A percentile compares a stretch with the other conserved stretches of the same genome.
Evolutionary conservation across 73 alveolate species (phyloP).

Genomic region (Durusdinium trenchii): DNA sequence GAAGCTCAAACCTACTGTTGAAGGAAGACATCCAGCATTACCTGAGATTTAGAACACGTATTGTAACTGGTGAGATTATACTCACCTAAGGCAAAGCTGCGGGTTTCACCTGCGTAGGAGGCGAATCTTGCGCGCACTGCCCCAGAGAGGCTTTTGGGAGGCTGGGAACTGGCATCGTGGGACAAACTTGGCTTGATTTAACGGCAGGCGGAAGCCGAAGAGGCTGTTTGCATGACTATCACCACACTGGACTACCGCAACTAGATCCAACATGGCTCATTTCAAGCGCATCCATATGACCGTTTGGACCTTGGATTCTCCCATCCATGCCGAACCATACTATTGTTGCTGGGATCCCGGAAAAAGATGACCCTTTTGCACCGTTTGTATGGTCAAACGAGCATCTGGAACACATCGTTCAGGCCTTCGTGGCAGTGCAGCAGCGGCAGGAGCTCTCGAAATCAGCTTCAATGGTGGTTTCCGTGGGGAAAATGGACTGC

Average conservation of each 20-base stretch:
- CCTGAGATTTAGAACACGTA: neutral
- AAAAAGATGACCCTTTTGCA: neutral
- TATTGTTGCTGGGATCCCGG: too few species aligned
- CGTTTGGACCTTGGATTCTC: too few species aligned
- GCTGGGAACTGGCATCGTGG: neutral
- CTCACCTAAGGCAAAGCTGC: too few species aligned
- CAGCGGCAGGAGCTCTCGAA: neutral
- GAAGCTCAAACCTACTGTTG: neutral
- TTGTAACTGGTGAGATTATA: too few species aligned
- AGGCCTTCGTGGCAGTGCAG: constrained; percentile 45
- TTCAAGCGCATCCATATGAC: too few species aligned
- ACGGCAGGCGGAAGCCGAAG: neutral
- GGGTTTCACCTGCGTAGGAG: neutral
- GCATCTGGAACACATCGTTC: neutral
- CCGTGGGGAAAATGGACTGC: neutral
- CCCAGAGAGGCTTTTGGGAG: constrained; percentile 37
- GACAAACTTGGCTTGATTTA: neutral
- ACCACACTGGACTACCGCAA: neutral
- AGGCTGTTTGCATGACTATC: neutral
- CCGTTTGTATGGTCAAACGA: neutral
- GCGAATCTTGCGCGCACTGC: constrained; percentile 39
- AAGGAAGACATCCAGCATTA: too few species aligned
- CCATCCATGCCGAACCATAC: too few species aligned
- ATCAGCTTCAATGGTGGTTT: neutral
- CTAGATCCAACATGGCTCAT: too few species aligned